Conservation (phyloP, 2,329 filamentous ascomycete genomes). For the Penicillium fuscoglaucum region DNA sequence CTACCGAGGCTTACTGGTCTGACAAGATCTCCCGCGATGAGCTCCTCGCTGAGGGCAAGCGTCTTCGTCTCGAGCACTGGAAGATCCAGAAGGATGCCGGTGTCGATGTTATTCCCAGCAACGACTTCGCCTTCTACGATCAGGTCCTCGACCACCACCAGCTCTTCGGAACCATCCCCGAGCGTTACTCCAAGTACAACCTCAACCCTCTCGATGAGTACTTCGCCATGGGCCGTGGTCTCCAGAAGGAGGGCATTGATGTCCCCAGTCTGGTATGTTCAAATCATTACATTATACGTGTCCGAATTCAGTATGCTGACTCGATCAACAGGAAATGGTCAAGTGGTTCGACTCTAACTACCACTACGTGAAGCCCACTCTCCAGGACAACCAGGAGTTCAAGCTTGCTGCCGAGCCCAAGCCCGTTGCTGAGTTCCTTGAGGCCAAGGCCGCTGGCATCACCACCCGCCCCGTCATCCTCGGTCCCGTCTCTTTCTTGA, state of each 20-base stretch:
- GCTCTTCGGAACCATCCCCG: conserved; percentile 71
- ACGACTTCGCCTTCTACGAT: conserved; percentile 94
- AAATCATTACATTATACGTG: neutral
- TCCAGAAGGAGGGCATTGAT: conserved; percentile 80
- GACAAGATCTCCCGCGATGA: conserved; percentile 92
- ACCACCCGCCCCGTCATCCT: conserved; percentile 89
- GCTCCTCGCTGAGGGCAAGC: conserved; percentile 92
- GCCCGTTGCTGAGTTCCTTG: conserved; percentile 89
- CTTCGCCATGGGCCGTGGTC: conserved; percentile 99
- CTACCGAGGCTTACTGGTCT: conserved; percentile 96
- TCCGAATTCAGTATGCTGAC: neutral
- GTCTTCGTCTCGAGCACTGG: conserved; percentile 95
- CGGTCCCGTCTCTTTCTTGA: conserved; percentile 95
- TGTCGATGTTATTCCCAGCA: conserved; percentile 97
- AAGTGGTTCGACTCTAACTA: conserved; percentile 99
- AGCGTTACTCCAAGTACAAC: conserved; percentile 88
- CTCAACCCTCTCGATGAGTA: conserved; percentile 91
- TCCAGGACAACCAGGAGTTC: conserved; percentile 97
- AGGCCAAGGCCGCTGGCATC: conserved; percentile 97
- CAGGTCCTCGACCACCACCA: conserved; percentile 25
- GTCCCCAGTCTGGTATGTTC: conserved; percentile 72
- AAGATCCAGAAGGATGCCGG: conserved; percentile 99
- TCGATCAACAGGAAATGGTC: conserved; percentile 78
- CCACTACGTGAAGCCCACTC: conserved; percentile 99
- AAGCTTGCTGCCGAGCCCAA: conserved; percentile 84